A percentile compares a stretch with the other conserved stretches of the same genome.
Evolutionary conservation across 1,284 basidiomycete genomes (phyloP).

Genomic region (Fistulinella cinereoalba): DNA sequence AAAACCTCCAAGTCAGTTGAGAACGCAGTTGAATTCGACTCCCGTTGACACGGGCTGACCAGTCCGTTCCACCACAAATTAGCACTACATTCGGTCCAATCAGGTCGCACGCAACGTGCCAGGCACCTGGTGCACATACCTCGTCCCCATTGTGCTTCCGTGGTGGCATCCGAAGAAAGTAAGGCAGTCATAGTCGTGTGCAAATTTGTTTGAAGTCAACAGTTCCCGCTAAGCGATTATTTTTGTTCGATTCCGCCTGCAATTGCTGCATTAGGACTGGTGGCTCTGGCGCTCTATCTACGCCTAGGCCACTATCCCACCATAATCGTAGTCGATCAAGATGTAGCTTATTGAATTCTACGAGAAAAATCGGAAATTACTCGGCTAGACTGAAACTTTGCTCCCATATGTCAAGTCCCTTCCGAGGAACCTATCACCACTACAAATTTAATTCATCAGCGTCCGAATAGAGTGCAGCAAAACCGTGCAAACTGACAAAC

Average conservation of each 20-base stretch:
- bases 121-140: conserved; percentile 23
- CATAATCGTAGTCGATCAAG: not conserved
- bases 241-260: conserved; percentile 16
- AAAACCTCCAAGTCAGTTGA: conserved; percentile 21
- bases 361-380: not conserved
- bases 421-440: conserved; percentile 27
- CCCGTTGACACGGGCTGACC: conserved; percentile 44
- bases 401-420: conserved; percentile 7
- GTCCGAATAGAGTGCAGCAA: not conserved
- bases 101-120: conserved; percentile 12
- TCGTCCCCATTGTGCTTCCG: conserved; percentile 34
- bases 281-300: conserved; percentile 30
- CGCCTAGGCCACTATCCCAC: conserved; percentile 4
- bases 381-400: conserved; percentile 3
- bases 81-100: conserved; percentile 51
- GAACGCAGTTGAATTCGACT: not conserved
- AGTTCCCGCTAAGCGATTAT: conserved; percentile 13
- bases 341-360: conserved; percentile 1
- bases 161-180: conserved; percentile 22
- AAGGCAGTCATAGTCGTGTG: conserved; percentile 31
- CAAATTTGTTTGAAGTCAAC: conserved; percentile 22
- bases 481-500: conserved; percentile 25
- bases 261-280: conserved; percentile 35
- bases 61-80: conserved; percentile 83
- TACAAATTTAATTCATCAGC: conserved; percentile 13